Evolutionary conservation across 768 basidiomycete species (phyloP), one percentile per base, ranked within the genome.

Genomic region (Sistotremastrum suecicum): DNA sequence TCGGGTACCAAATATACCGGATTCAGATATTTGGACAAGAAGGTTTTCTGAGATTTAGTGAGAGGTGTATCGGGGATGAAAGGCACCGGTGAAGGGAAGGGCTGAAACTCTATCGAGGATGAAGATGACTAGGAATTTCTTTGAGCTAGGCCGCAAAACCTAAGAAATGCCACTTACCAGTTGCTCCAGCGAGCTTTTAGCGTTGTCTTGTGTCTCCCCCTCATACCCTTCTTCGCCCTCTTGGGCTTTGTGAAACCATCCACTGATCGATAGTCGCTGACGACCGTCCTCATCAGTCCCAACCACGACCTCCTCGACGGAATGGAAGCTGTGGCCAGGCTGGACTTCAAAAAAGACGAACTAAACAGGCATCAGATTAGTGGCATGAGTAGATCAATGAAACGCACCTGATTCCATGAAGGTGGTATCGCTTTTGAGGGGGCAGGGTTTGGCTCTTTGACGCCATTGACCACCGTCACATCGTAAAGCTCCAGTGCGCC

Each of bases 241-340:
- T 56, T 94, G 79, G 0, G 89, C 82, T 28, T 81, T 78, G 58
- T 98, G 94, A 66, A 97, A 98, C 94, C 94, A 98, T 5, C 94
- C 94, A 54, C 85, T 90, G 54, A 97, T 85, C 52, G 85, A 89
- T 54, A 97, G 63, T 34, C 94, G 68, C 54, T 82, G 72, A 39
- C 78, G 64, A 0, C 80, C 82, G 39, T 84, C 83, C 50, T 78
- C 65, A 41, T 68, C 71, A 41, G 78, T 76, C 0, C 78, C 83
- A 0, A 87, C 81, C n/a, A 94, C 77, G 33, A 97, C 94, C 60
- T 98, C 94, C 57, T 97, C 86, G 4, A 98, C 94, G 0, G 90
- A 86, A 61, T 98, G 94, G 65, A 97, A 97, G 56, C 91, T 95
- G 60, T 72, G 69, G 0, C 94, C 92, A 0, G 94, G 94, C 62